phyloP scores from a whole-genome alignment of 2,329 filamentous ascomycete genomes.

The Cladophialophora chaetospira region DNA sequence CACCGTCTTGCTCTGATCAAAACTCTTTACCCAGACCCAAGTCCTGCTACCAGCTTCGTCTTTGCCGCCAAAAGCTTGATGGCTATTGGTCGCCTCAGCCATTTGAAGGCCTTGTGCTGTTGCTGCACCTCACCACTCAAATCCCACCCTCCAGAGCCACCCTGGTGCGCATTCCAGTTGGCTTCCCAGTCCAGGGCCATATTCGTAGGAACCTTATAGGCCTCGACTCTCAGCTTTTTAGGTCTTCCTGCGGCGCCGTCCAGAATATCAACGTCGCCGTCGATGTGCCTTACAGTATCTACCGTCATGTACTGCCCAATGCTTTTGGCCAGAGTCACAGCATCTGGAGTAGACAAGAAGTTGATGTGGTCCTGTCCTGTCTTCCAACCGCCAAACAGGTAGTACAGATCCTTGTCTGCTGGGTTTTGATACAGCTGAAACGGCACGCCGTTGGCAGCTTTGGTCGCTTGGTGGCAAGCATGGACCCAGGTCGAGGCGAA shows the following conservation, averaged over 20 bases:
- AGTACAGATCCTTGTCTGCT: constrained; percentile 2
- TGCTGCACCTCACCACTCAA: constrained; percentile 13
- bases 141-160: constrained; percentile 14
- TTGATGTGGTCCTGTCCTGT: constrained; percentile 12
- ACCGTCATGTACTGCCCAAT: constrained; percentile 14
- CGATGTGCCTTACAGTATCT: constrained; percentile 13
- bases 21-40: constrained; percentile 12
- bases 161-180: neutral
- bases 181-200: neutral
- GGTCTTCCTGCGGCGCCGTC: neutral
- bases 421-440: constrained; percentile 15
- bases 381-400: constrained; percentile 16
- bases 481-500: constrained; percentile 10
- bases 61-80: constrained; percentile 7
- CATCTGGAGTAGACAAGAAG: constrained; percentile 8
- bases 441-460: neutral
- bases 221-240: neutral
- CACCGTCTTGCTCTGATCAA: neutral
- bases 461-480: neutral
- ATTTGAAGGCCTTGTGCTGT: constrained; percentile 16
- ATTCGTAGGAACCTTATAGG: constrained; percentile 1
- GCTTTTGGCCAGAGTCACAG: constrained; percentile 10
- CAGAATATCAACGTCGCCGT: constrained; percentile 8
- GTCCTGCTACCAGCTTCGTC: neutral
- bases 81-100: constrained; percentile 12